A percentile compares a stretch with the other conserved stretches of the same genome.
phyloP scores from a whole-genome alignment of 208 protist genomes.

The Crithidia expoeki region DNA sequence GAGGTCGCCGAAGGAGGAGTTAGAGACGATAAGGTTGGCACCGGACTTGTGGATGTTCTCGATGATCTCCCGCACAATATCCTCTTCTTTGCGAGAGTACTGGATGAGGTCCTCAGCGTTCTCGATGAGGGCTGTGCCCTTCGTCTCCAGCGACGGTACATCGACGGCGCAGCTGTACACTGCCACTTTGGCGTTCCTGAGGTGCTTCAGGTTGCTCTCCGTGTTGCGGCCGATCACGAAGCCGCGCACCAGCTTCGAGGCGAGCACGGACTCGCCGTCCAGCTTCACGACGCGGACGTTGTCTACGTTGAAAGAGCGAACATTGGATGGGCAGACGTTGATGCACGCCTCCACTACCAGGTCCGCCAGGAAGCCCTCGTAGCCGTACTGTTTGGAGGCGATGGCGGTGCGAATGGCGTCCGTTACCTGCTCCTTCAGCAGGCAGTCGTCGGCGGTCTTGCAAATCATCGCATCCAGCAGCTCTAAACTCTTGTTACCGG shows the following conservation, averaged over 20 bases:
- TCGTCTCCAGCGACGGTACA: conserved; percentile 97
- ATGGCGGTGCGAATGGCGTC: conserved; percentile 85
- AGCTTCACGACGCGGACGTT: conserved; percentile 99
- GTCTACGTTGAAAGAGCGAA: conserved; percentile 98
- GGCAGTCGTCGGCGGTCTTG: conserved; percentile 82
- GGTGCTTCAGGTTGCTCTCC: conserved; percentile 92
- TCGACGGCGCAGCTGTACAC: conserved; percentile 98
- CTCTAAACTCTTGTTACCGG: conserved; percentile 92
- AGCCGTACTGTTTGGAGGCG: conserved; percentile 97
- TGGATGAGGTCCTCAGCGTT: conserved; percentile 98
- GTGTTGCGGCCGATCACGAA: conserved; percentile 97
- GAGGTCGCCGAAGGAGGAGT: conserved; percentile 97
- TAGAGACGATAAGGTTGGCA: conserved; percentile 98
- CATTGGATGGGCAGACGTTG: conserved; percentile 96
- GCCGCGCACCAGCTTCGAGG: conserved; percentile 95
- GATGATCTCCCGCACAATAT: conserved; percentile 97
- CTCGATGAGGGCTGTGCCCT: conserved; percentile 98
- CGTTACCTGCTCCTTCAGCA: conserved; percentile 78
- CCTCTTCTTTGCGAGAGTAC: conserved; percentile 98
- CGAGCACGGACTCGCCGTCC: conserved; percentile 94
- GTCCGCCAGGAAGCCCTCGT: conserved; percentile 95
- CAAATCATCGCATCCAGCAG: conserved; percentile 82
- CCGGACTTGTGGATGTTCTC: conserved; percentile 96
- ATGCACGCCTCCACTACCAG: conserved; percentile 97
- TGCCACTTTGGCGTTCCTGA: conserved; percentile 97